Conservation (phyloP, 2,329 filamentous ascomycete species). For the Scedosporium dehoogii region DNA sequence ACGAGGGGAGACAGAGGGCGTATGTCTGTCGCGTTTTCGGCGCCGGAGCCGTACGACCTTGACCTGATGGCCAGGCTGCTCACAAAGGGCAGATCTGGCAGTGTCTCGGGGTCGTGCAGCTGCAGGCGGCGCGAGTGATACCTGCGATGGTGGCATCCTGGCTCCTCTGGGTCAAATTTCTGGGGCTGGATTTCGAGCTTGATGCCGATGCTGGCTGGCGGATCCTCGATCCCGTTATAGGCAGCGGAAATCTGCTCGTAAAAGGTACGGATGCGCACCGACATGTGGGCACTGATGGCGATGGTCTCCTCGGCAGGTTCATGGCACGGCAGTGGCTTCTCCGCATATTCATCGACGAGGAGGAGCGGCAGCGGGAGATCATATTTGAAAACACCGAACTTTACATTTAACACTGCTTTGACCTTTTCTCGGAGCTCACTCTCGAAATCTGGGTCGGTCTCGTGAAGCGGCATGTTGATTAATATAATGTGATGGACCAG, state of each 20-base stretch:
- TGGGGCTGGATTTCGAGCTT: slow-evolving; percentile 8
- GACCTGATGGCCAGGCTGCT: slow-evolving; percentile 7
- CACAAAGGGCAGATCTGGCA: slow-evolving; percentile 11
- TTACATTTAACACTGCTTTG: not conserved
- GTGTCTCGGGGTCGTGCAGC: slow-evolving; percentile 12
- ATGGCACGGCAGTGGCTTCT: slow-evolving; percentile 8
- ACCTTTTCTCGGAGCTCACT: not conserved
- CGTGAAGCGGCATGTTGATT: not conserved
- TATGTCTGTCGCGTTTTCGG: slow-evolving; percentile 4
- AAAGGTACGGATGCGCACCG: slow-evolving; percentile 10
- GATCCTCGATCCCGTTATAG: not conserved
- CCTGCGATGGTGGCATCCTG: slow-evolving; percentile 10
- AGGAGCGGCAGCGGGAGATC: not conserved
- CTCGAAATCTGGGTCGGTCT: not conserved
- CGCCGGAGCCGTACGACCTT: not conserved
- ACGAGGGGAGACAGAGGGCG: slow-evolving; percentile 14
- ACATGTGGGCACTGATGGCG: slow-evolving; percentile 11
- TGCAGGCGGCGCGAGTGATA: slow-evolving; percentile 12
- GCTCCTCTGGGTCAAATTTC: slow-evolving; percentile 4
- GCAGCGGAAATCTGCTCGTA: slow-evolving; percentile 11
- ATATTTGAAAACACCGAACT: not conserved
- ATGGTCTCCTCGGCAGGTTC: slow-evolving; percentile 11
- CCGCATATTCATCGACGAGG: not conserved
- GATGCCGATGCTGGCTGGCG: not conserved
- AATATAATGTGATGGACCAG: not conserved